Evolutionary conservation across 306 rosid species (phyloP).

Genomic region (Albizia julibrissin): DNA sequence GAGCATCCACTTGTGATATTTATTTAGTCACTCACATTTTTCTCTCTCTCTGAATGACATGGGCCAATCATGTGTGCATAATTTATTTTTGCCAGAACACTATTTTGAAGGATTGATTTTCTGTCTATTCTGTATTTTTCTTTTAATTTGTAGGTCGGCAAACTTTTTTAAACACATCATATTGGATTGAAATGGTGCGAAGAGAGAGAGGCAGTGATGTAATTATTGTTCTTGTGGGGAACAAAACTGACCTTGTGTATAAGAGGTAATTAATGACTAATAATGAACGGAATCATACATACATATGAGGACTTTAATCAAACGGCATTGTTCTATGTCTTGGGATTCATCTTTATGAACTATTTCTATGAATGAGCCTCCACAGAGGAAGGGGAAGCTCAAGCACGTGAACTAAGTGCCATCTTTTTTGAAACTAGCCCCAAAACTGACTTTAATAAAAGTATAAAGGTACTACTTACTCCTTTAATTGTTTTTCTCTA

Average conservation of each 20-base stretch:
- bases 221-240: background rate
- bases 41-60: too few species aligned
- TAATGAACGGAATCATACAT: background rate
- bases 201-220: background rate
- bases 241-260: background rate
- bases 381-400: constrained; percentile 56
- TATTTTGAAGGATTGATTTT: too few species aligned
- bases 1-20: too few species aligned
- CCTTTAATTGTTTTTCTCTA: background rate
- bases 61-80: too few species aligned
- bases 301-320: background rate
- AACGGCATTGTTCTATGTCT: background rate
- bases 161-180: background rate
- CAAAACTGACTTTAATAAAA: constrained; percentile 39
- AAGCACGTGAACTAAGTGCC: constrained; percentile 46
- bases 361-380: constrained; percentile 28
- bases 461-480: constrained; percentile 38
- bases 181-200: background rate
- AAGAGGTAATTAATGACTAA: constrained; percentile 47
- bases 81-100: too few species aligned
- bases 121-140: too few species aligned
- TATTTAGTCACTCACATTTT: too few species aligned
- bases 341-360: background rate
- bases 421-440: constrained; percentile 53
- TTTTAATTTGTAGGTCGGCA: background rate